Percentiles rank a stretch among this genome's conserved stretches.
These are phyloP conservation scores for Jaminaea rosea DNA, from an alignment of 1,284 basidiomycete species.

Conservation along the genomic window DNA sequence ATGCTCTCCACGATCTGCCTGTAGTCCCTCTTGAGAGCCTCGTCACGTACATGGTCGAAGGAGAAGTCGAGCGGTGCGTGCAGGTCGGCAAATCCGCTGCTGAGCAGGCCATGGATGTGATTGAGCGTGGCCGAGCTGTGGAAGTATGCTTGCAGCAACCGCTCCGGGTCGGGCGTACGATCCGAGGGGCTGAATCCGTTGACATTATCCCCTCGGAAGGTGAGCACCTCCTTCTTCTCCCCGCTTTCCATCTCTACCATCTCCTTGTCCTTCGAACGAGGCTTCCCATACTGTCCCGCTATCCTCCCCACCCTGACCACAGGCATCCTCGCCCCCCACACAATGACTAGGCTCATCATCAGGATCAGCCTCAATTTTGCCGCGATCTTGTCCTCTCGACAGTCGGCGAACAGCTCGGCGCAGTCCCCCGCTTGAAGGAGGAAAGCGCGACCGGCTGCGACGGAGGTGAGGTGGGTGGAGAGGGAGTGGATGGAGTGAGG, in stretches of 20 bases:
- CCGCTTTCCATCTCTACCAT: constrained; percentile 48
- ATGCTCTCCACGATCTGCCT: constrained; percentile 73
- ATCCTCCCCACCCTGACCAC: constrained; percentile 40
- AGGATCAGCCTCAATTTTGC: constrained; percentile 88
- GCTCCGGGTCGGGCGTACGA: constrained; percentile 75
- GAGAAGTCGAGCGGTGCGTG: constrained; percentile 89
- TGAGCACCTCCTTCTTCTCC: constrained; percentile 51
- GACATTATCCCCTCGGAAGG: constrained; percentile 92
- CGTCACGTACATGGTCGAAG: constrained; percentile 77
- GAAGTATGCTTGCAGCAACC: constrained; percentile 81
- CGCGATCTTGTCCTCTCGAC: constrained; percentile 78
- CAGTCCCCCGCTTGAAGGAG: constrained; percentile 94
- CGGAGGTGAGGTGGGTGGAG: constrained; percentile 30
- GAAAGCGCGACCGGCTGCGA: constrained; percentile 58
- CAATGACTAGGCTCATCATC: constrained; percentile 85
- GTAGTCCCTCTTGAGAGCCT: constrained; percentile 68
- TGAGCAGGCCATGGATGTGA: constrained; percentile 75
- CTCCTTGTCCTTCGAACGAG: constrained; percentile 77
- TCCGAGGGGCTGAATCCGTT: constrained; percentile 66
- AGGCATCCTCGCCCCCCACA: constrained; percentile 70
- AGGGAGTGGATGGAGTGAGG: constrained; percentile 37
- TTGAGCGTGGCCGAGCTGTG: constrained; percentile 89
- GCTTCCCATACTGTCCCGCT: constrained; percentile 78
- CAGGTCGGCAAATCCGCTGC: constrained; percentile 75
- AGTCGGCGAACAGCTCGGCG: constrained; percentile 57